Evolutionary conservation across 169 alveolate genomes (phyloP).

Genomic region (Cystoisospora suis): DNA sequence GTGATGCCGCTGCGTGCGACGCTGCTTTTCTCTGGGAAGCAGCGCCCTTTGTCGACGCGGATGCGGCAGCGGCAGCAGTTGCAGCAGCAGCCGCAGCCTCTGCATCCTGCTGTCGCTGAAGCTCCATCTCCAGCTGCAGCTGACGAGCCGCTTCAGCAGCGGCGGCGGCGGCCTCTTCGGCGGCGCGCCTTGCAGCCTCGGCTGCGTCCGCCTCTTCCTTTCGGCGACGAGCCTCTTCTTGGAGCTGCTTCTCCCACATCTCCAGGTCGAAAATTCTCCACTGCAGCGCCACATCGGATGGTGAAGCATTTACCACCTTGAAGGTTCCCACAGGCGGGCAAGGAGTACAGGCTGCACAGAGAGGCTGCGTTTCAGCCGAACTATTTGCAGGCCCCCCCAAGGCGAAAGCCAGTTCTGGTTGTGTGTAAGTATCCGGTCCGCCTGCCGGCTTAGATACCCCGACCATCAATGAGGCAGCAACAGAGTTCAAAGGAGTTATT

Average conservation of each 20-base stretch:
- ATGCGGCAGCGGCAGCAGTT: not conserved
- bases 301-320: not conserved
- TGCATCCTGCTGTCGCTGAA: not conserved
- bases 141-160: not conserved
- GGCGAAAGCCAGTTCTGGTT: no score
- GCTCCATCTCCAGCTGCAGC: not conserved
- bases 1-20: not conserved
- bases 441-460: no score
- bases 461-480: no score
- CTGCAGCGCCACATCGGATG: not conserved
- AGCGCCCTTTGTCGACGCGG: not conserved
- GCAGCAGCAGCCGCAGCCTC: not conserved
- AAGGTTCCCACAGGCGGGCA: not conserved
- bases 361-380: no score
- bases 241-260: not conserved
- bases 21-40: not conserved
- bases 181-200: not conserved
- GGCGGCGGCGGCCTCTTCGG: not conserved
- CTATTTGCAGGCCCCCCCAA: no score
- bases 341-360: no score
- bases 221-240: not conserved
- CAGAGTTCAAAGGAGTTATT: no score
- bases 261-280: slow-evolving; percentile 11
- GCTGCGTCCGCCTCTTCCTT: not conserved
- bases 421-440: no score